Percentiles rank a stretch among this genome's conserved stretches.
These are phyloP conservation scores for Neofusicoccum parvum DNA, from an alignment of 2,329 filamentous ascomycete species.

Conservation along the genomic window DNA sequence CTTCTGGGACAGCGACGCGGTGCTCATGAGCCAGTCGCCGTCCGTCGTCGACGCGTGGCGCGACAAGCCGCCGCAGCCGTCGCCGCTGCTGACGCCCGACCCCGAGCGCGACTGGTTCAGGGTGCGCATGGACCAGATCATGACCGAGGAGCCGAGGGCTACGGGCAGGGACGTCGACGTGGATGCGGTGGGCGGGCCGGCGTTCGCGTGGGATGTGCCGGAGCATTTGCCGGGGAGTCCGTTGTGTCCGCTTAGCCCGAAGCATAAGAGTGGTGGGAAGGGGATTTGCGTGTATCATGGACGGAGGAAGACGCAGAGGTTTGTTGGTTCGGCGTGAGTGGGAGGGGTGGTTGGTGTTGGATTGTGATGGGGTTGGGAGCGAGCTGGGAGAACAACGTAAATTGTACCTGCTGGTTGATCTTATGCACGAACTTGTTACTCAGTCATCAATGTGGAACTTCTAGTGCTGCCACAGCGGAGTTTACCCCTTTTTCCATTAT, in stretches of 20 bases:
- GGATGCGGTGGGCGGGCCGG: slow-evolving; percentile 21
- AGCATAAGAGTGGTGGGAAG: slow-evolving; percentile 40
- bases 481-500: no score
- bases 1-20: slow-evolving; percentile 39
- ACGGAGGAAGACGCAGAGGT: slow-evolving; percentile 22
- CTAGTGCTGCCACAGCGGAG: no score
- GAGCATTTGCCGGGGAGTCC: slow-evolving; percentile 49
- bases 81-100: background rate
- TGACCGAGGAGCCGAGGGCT: background rate
- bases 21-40: slow-evolving; percentile 36
- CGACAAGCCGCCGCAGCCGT: background rate
- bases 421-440: no score
- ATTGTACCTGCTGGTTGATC: no score
- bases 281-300: slow-evolving; percentile 49
- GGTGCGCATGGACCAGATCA: background rate
- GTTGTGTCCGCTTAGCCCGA: slow-evolving; percentile 46
- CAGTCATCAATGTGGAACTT: no score
- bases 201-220: slow-evolving; percentile 44
- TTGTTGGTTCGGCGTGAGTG: no score
- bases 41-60: background rate
- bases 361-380: no score
- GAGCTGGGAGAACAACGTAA: no score
- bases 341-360: no score
- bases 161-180: background rate
- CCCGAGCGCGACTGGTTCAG: slow-evolving; percentile 23